These are phyloP conservation scores for Candida silvicultrix DNA, from an alignment of 805 yeast genomes.

Conservation along the genomic window DNA sequence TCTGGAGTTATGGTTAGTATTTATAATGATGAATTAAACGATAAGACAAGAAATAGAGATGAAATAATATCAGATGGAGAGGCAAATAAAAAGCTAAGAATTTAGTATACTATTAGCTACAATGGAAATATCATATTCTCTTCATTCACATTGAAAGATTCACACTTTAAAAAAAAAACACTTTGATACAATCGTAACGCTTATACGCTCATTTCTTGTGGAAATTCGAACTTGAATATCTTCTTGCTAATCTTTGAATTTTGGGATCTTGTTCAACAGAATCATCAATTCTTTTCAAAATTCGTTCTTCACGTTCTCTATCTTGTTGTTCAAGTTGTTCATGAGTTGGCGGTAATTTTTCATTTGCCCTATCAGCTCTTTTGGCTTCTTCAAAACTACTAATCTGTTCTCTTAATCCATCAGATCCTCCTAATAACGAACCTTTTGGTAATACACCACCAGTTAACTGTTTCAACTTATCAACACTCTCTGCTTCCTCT, in stretches of 20 bases:
- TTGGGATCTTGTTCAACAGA: constrained; percentile 3
- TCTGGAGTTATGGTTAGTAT: not conserved
- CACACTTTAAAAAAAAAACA: too few species aligned
- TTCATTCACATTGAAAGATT: too few species aligned
- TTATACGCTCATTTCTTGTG: too few species aligned
- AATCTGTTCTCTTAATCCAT: constrained; percentile 67
- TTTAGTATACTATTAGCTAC: too few species aligned
- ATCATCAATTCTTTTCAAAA: constrained; percentile 30
- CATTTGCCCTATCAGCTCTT: constrained; percentile 73
- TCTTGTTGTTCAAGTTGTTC: constrained; percentile 47
- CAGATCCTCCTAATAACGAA: constrained; percentile 73
- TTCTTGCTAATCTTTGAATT: constrained; percentile 1
- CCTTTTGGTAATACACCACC: constrained; percentile 86
- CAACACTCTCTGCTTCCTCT: constrained; percentile 82
- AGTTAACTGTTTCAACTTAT: constrained; percentile 64
- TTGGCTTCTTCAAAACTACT: constrained; percentile 78
- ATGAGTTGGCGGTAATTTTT: constrained; percentile 77
- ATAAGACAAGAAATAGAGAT: not conserved
- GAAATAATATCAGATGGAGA: not conserved
- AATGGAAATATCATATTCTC: not conserved
- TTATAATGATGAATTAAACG: not conserved
- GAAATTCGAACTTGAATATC: not conserved
- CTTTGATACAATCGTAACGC: too few species aligned
- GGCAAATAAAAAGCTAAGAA: not conserved
- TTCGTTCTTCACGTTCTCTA: constrained; percentile 37